Base-by-base conservation (phyloP, 2,329 filamentous ascomycete species). In the Berkeleyomyces basicola region DNA sequence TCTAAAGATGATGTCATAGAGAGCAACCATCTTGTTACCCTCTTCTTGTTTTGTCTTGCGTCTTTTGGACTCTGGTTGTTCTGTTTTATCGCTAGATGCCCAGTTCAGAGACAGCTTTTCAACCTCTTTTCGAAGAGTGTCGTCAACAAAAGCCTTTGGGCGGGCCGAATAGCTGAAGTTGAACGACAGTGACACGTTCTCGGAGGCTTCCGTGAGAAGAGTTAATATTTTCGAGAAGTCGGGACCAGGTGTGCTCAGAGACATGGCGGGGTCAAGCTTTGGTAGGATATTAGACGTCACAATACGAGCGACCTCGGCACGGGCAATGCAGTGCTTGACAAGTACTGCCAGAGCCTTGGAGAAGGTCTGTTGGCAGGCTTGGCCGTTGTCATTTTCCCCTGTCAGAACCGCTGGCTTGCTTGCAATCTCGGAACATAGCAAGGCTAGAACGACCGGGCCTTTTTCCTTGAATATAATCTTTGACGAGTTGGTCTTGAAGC, bases 361-460 rank as follows among this genome's bases (percentile, higher is more conserved):
- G 43, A 76, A 72, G 2, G 70, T 68, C 5, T 67, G 69, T 49
- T 73, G 71, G 11, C 71, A 70, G 2, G 70, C 66, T 3, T 68
- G 67, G 14, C 69, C 68, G 14, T 66, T 63, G 0, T 69, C 66
- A 16, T 71, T 70, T 6, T 68, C 62, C 7, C 69, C 66, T n/a
- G 70, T 66, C 14, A 74, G 67, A 7, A 69, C 69, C 31, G 70
- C 70, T 23, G 71, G 70, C 10, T 68, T 68, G 23, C 68, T 71
- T 36, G 73, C 69, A 64, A 75, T 68, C 40, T 79, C 76, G 23
- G 70, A 71, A 59, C 76, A 78, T 10, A 79, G 70, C 3, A 77
- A 63, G 11, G 75, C 70, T 14, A 78, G 69, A 14, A 58, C 36
- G 36, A 64, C 33, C 3, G 7, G 76, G 11, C 60, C 63, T 49